These are phyloP conservation scores for Aspergillus awamori DNA, from an alignment of 2,329 filamentous ascomycete species.

Conservation along the genomic window DNA sequence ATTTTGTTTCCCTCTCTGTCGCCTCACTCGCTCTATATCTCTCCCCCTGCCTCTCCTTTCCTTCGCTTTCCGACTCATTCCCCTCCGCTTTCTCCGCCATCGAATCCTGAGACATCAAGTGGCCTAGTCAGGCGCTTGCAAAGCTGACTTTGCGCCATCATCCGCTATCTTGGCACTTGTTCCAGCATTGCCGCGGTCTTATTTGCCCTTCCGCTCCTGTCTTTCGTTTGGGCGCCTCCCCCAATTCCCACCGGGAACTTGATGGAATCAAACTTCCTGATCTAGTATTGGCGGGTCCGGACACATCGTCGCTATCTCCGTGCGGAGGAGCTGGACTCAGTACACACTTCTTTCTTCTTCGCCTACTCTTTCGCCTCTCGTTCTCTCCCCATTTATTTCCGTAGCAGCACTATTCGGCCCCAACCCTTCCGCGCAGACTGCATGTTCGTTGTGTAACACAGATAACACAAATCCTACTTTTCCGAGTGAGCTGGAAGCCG, in stretches of 20 bases:
- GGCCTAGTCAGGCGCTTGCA: constrained; percentile 23
- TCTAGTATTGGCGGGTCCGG: constrained; percentile 23
- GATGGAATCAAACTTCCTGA: constrained; percentile 21
- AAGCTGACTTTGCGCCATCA: constrained; percentile 16
- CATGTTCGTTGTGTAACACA: constrained; percentile 1
- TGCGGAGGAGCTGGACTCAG: constrained; percentile 21
- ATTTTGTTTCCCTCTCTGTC: neutral
- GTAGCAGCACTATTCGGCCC: neutral
- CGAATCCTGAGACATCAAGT: constrained; percentile 17
- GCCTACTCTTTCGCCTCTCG: constrained; percentile 12
- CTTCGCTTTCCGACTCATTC: neutral
- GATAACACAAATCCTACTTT: neutral
- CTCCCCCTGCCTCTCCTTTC: neutral
- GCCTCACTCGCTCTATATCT: constrained; percentile 13
- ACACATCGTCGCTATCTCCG: constrained; percentile 22
- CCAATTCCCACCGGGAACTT: constrained; percentile 6
- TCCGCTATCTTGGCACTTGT: constrained; percentile 12
- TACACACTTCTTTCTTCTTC: constrained; percentile 14
- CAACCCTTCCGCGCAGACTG: constrained; percentile 4
- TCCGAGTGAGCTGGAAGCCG: constrained; percentile 14
- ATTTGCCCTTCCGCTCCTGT: constrained; percentile 12
- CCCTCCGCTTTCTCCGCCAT: neutral
- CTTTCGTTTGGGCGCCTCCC: constrained; percentile 1
- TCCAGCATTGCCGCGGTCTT: constrained; percentile 1
- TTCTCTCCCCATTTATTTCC: neutral